Evolutionary conservation across 805 yeast genomes (phyloP), one percentile per base, ranked within the genome.

Genomic region (Debaryomyces prosopidis): DNA sequence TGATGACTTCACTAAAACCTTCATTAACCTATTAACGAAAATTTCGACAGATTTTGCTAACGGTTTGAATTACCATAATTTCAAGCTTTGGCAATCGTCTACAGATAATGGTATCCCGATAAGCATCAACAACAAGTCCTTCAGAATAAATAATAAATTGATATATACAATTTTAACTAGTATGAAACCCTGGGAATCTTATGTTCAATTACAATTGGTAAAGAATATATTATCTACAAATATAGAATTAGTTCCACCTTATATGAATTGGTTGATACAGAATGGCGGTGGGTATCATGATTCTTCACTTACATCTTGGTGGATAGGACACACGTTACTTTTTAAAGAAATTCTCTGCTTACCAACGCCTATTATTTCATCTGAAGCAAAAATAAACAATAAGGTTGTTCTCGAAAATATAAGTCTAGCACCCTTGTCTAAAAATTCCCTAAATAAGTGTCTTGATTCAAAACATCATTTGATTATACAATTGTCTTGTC

Each of bases 181-280:
- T 26, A 70, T 91, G 55, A 88, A 86, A 54, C 96, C 97, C 0
- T 84, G 95, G 88, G 90, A 87, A 50, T 85, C 87, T 49, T 77
- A 75, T 15, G 47, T 66, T 20, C 96, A 89, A 54, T 67, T 84
- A 45, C 76, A 76, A 11, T 71, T 86, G 14, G 76, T 76, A 0
- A 55, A 81, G 6, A 58, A 64, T 10, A 75, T 87, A 14, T 67
- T 92, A 32, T 48, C 63, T 3, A 58, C 68, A 30, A 71, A 80
- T 34, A 87, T 88, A 2, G 97, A 90, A 55, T 69, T 92, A 17
- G 74, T 87, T 1, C 82, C 89, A 1, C 87, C 90, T 1, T 91
- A 85, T 53, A 74, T 81, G 51, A 69, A 76, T 45, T 76, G 81
- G 66, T 56, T 82, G 11, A 75, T 79, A 2, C 60, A 70, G n/a